Conservation (phyloP, 805 yeast genomes). For the Candida maris region DNA sequence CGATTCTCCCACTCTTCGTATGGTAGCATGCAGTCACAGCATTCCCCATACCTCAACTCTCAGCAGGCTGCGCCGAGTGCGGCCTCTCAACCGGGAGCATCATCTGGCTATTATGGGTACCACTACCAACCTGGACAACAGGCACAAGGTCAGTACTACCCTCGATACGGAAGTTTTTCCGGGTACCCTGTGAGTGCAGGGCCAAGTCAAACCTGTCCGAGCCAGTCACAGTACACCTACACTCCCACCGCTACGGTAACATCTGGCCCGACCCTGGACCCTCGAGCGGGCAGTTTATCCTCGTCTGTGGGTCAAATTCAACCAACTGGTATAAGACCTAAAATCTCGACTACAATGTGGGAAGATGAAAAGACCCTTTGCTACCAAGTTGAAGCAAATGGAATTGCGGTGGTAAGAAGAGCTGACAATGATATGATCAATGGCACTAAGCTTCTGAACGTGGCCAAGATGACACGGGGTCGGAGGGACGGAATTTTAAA, state of each 20-base stretch:
- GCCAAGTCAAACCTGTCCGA: constrained; percentile 9
- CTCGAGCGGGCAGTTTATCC: constrained; percentile 2
- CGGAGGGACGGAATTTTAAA: constrained; percentile 68
- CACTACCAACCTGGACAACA: constrained; percentile 15
- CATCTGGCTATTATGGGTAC: constrained; percentile 8
- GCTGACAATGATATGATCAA: constrained; percentile 73
- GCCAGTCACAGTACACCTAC: constrained; percentile 14
- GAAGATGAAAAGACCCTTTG: constrained; percentile 70
- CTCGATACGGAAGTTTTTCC: constrained; percentile 16
- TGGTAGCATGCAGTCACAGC: constrained; percentile 15
- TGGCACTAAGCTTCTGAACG: constrained; percentile 66
- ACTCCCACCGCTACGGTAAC: constrained; percentile 3
- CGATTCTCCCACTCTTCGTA: constrained; percentile 7
- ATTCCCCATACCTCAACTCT: constrained; percentile 16
- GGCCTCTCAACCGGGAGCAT: constrained; percentile 13
- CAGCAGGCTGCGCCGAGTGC: constrained; percentile 15
- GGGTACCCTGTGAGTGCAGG: constrained; percentile 9
- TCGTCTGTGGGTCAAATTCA: constrained; percentile 26
- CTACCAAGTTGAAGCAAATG: constrained; percentile 69
- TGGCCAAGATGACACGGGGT: constrained; percentile 72
- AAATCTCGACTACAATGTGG: constrained; percentile 73
- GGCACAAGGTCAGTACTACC: constrained; percentile 13
- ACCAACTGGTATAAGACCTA: constrained; percentile 28
- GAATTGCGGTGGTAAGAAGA: constrained; percentile 62
- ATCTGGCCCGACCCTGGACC: constrained; percentile 3